phyloP scores from a whole-genome alignment of 1,284 basidiomycete genomes.

The Termitomyces sp. region DNA sequence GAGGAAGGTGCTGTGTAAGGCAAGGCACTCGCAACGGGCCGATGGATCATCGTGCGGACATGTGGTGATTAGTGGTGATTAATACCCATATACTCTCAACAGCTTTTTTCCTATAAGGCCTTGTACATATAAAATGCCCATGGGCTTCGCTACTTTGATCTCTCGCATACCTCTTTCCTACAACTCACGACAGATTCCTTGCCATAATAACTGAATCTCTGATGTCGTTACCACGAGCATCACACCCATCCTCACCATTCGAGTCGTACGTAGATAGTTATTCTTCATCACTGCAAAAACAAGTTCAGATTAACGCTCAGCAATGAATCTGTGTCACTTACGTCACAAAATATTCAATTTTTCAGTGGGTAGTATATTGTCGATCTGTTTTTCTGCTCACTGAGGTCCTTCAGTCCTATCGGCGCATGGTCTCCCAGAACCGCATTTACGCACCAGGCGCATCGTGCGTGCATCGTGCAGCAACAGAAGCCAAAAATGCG shows the following conservation, averaged over 20 bases:
- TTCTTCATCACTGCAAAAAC: background rate
- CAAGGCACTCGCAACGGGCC: background rate
- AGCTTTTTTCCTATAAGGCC: background rate
- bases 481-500: background rate
- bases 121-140: background rate
- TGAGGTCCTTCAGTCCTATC: slow-evolving; percentile 3
- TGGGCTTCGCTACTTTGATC: background rate
- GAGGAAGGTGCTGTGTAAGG: background rate
- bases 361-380: slow-evolving; percentile 10
- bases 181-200: background rate
- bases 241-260: background rate
- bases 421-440: slow-evolving; percentile 6
- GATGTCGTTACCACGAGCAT: background rate
- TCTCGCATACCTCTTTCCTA: background rate
- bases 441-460: slow-evolving; percentile 1
- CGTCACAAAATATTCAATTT: slow-evolving; percentile 14
- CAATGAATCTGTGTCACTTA: background rate
- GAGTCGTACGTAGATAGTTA: background rate
- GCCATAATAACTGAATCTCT: background rate
- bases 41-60: background rate
- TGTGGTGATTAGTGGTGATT: background rate
- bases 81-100: background rate
- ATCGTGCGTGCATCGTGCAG: slow-evolving; percentile 11
- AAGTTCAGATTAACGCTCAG: background rate
- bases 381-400: background rate